A percentile compares a stretch with the other conserved stretches of the same genome.
These are phyloP conservation scores for Nemania serpens DNA, from an alignment of 2,329 filamentous ascomycete genomes.

Conservation along the genomic window DNA sequence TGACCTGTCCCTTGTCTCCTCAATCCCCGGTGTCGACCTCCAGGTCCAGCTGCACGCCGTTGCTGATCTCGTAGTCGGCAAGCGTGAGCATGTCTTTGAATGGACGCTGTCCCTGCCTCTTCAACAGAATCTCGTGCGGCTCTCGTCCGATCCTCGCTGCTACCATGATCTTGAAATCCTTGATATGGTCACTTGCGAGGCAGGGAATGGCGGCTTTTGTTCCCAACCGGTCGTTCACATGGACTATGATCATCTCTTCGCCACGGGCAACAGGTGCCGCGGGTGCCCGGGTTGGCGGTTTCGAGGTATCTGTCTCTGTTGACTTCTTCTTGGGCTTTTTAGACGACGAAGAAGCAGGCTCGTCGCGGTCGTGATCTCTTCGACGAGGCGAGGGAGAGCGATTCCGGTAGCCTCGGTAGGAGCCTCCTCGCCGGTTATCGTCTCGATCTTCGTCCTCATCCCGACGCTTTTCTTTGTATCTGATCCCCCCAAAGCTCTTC, in stretches of 20 bases:
- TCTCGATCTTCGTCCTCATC: slow-evolving; percentile 54
- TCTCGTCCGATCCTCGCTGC: slow-evolving; percentile 87
- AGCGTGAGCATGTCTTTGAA: slow-evolving; percentile 90
- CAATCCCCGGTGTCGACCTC: slow-evolving; percentile 66
- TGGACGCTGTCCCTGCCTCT: slow-evolving; percentile 87
- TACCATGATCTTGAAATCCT: slow-evolving; percentile 88
- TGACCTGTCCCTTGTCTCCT: slow-evolving; percentile 28
- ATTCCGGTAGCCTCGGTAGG: slow-evolving; percentile 59
- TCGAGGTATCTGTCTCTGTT: slow-evolving; percentile 34
- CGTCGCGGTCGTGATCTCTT: slow-evolving; percentile 45
- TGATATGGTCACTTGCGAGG: slow-evolving; percentile 80
- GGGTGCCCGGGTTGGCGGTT: slow-evolving; percentile 43
- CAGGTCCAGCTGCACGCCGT: slow-evolving; percentile 75
- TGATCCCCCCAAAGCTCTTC: slow-evolving; percentile 55
- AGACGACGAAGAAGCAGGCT: slow-evolving; percentile 38
- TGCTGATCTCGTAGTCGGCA: slow-evolving; percentile 92
- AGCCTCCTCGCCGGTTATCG: slow-evolving; percentile 43
- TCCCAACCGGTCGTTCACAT: slow-evolving; percentile 92
- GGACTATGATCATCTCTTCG: slow-evolving; percentile 90
- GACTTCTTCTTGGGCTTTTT: slow-evolving; percentile 41
- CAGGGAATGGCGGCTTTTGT: slow-evolving; percentile 96
- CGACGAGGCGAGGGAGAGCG: slow-evolving; percentile 46
- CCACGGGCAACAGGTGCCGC: slow-evolving; percentile 40
- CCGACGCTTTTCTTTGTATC: slow-evolving; percentile 61
- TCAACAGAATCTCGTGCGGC: slow-evolving; percentile 88